These are phyloP conservation scores for Raphanus sativus DNA, from an alignment of 345 rosid genomes.

Conservation along the genomic window DNA sequence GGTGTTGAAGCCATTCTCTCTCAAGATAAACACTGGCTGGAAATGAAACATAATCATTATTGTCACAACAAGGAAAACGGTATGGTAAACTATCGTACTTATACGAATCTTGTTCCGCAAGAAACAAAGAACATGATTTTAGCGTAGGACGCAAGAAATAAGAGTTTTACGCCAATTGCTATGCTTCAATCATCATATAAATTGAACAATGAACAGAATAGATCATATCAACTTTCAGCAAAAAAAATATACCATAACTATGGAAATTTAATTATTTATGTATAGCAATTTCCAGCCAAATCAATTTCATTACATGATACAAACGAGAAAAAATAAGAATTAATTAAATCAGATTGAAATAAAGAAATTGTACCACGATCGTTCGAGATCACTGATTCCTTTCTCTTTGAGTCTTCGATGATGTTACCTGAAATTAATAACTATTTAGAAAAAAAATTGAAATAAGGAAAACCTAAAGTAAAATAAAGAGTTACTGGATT, in stretches of 20 bases:
- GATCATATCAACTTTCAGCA: neutral
- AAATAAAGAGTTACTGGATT: conserved; percentile 8
- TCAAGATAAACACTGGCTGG: neutral
- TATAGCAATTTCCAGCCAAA: neutral
- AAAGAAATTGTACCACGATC: conserved; percentile 4
- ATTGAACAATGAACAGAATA: neutral
- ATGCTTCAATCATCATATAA: neutral
- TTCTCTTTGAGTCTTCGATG: neutral
- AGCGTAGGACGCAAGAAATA: conserved; percentile 12
- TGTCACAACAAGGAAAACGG: neutral
- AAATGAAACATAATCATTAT: neutral
- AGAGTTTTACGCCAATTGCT: neutral
- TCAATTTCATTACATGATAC: neutral
- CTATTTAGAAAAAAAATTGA: neutral
- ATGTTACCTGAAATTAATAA: conserved; percentile 18
- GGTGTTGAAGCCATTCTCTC: conserved; percentile 65
- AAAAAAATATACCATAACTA: neutral
- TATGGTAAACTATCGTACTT: neutral
- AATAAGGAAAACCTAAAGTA: neutral
- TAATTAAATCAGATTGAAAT: neutral
- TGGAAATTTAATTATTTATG: neutral
- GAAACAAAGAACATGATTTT: neutral
- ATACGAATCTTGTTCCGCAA: neutral
- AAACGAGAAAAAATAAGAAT: neutral
- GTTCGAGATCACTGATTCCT: neutral